Evolutionary conservation across 2,329 filamentous ascomycete species (phyloP).

Genomic region (Ophiostoma tasmaniense): DNA sequence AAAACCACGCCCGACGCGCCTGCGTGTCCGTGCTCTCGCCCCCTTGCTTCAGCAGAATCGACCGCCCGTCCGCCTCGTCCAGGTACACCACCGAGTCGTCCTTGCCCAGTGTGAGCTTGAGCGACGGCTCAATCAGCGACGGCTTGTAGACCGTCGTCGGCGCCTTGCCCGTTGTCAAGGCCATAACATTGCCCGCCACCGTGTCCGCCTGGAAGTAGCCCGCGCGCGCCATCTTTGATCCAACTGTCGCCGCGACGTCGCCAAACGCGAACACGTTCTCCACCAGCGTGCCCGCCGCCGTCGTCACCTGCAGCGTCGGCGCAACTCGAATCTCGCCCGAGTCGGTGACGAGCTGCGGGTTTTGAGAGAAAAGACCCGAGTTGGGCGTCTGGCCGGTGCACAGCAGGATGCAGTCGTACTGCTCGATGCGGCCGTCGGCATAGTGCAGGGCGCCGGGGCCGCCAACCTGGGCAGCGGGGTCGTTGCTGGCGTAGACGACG

Average conservation of each 20-base stretch:
- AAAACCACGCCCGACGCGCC: background rate
- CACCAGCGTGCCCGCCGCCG: slow-evolving; percentile 25
- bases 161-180: background rate
- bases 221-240: slow-evolving; percentile 45
- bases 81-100: slow-evolving; percentile 16
- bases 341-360: slow-evolving; percentile 35
- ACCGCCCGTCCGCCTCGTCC: background rate
- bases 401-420: slow-evolving; percentile 34
- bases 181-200: slow-evolving; percentile 44
- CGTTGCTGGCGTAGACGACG: slow-evolving; percentile 27
- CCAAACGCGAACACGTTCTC: slow-evolving; percentile 54
- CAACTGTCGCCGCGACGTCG: slow-evolving; percentile 49
- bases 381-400: slow-evolving; percentile 53
- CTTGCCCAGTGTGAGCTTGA: slow-evolving; percentile 19
- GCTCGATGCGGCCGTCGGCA: slow-evolving; percentile 32
- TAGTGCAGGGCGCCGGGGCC: slow-evolving; percentile 28
- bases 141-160: slow-evolving; percentile 9
- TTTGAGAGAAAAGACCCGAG: slow-evolving; percentile 37
- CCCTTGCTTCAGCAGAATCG: slow-evolving; percentile 9
- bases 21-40: slow-evolving; percentile 3
- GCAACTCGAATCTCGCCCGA: slow-evolving; percentile 46
- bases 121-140: slow-evolving; percentile 6
- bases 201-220: slow-evolving; percentile 39
- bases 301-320: slow-evolving; percentile 46
- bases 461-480: slow-evolving; percentile 30